phyloP scores from a whole-genome alignment of 2,329 filamentous ascomycete genomes.

The Stagonosporopsis chrysanthemi region DNA sequence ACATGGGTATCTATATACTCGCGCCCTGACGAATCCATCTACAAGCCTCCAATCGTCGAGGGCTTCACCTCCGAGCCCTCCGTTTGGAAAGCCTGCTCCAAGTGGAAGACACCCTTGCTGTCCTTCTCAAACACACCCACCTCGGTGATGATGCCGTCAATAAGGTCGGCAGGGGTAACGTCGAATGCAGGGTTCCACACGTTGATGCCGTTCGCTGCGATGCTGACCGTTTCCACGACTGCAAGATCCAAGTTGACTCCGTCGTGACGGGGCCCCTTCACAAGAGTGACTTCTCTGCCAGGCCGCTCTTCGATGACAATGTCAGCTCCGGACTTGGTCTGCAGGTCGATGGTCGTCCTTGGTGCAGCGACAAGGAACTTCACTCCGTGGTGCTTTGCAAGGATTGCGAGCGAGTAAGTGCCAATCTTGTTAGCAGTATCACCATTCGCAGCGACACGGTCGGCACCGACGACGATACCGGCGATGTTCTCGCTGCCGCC shows the following conservation, averaged over 20 bases:
- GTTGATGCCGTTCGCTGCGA: constrained; percentile 75
- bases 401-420: constrained; percentile 90
- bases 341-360: constrained; percentile 89
- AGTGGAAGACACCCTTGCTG: constrained; percentile 71
- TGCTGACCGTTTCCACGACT: constrained; percentile 75
- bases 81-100: constrained; percentile 54
- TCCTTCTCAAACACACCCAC: constrained; percentile 84
- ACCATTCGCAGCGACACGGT: constrained; percentile 93
- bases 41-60: constrained; percentile 45
- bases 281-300: constrained; percentile 80
- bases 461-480: constrained; percentile 92
- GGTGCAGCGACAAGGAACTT: constrained; percentile 96
- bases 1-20: constrained; percentile 10
- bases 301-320: constrained; percentile 93
- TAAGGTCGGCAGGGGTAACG: constrained; percentile 85
- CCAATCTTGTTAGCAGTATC: constrained; percentile 99
- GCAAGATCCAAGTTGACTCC: constrained; percentile 70
- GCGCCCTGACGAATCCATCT: constrained; percentile 7
- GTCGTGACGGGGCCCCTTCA: constrained; percentile 75
- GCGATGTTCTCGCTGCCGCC: constrained; percentile 70
- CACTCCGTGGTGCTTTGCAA: constrained; percentile 85
- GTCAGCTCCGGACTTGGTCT: constrained; percentile 75
- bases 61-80: constrained; percentile 35
- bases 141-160: constrained; percentile 95
- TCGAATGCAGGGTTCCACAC: constrained; percentile 99